Percentiles rank a stretch among this genome's conserved stretches.
Evolutionary conservation across 352 stramenopile genomes (phyloP).

Genomic region (Phytophthora constricta): DNA sequence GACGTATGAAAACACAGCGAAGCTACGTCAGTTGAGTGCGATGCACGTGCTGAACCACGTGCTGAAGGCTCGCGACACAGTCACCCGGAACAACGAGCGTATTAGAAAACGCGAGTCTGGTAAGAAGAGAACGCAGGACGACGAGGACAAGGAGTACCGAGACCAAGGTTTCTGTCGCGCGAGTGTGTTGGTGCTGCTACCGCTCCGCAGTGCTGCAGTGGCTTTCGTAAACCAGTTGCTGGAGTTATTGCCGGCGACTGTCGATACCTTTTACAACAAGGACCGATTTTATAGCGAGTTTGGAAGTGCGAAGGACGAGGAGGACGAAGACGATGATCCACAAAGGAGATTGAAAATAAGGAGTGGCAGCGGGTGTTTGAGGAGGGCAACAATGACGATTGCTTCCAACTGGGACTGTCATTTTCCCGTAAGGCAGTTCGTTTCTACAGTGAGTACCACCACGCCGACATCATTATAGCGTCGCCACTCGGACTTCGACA

Average conservation of each 20-base stretch:
- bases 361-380: conserved; percentile 81
- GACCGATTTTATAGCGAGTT: conserved; percentile 78
- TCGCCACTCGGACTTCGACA: conserved; percentile 75
- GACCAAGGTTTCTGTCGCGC: conserved; percentile 80
- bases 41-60: conserved; percentile 88
- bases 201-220: conserved; percentile 66
- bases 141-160: conserved; percentile 72
- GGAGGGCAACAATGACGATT: conserved; percentile 83
- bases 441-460: conserved; percentile 83
- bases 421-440: conserved; percentile 70
- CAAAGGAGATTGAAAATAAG: conserved; percentile 47
- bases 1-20: conserved; percentile 59
- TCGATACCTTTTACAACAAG: conserved; percentile 78
- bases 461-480: conserved; percentile 78
- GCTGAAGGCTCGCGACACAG: conserved; percentile 74
- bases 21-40: conserved; percentile 59
- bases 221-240: conserved; percentile 73
- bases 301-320: conserved; percentile 33
- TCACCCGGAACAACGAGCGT: conserved; percentile 75
- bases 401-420: conserved; percentile 78
- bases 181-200: conserved; percentile 71
- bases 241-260: conserved; percentile 57
- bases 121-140: conserved; percentile 20
- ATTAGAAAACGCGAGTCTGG: conserved; percentile 50
- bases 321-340: conserved; percentile 20